Conservation (phyloP, 2,329 filamentous ascomycete species). For the Verruconis gallopava region DNA sequence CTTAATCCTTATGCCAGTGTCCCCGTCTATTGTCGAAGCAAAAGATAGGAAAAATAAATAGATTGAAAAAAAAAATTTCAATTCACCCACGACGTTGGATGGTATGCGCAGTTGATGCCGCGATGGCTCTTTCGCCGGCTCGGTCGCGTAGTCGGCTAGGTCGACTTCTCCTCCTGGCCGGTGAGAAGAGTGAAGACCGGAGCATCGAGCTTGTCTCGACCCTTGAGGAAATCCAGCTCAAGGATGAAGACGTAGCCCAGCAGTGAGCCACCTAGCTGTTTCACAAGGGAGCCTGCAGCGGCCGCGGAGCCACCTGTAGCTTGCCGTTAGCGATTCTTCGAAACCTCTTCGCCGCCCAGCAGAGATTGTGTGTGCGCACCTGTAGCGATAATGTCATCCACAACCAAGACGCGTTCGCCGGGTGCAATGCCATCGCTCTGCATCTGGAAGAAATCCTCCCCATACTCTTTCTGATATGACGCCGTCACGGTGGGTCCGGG, state of each 20-base stretch:
- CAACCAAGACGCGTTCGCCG: constrained; percentile 81
- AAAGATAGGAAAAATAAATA: too few relatives aligned
- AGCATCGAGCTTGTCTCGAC: constrained; percentile 74
- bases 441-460: constrained; percentile 90
- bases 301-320: constrained; percentile 71
- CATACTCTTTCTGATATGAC: constrained; percentile 90
- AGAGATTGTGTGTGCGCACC: constrained; percentile 46
- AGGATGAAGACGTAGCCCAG: constrained; percentile 91
- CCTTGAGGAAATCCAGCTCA: constrained; percentile 86
- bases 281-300: constrained; percentile 75
- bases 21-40: too few relatives aligned
- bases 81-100: too few relatives aligned
- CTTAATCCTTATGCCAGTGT: too few relatives aligned
- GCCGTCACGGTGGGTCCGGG: constrained; percentile 80
- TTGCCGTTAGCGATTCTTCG: constrained; percentile 9
- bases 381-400: constrained; percentile 97
- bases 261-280: constrained; percentile 72
- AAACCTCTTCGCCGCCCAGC: not conserved
- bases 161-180: constrained; percentile 38
- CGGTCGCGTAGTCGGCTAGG: too few relatives aligned
- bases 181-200: constrained; percentile 74
- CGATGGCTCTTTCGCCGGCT: too few relatives aligned
- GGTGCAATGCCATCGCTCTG: constrained; percentile 72
- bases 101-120: too few relatives aligned
- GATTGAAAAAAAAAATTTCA: too few relatives aligned